Conservation (phyloP, 2,329 filamentous ascomycete species). For the Trichoderma atroviride region DNA sequence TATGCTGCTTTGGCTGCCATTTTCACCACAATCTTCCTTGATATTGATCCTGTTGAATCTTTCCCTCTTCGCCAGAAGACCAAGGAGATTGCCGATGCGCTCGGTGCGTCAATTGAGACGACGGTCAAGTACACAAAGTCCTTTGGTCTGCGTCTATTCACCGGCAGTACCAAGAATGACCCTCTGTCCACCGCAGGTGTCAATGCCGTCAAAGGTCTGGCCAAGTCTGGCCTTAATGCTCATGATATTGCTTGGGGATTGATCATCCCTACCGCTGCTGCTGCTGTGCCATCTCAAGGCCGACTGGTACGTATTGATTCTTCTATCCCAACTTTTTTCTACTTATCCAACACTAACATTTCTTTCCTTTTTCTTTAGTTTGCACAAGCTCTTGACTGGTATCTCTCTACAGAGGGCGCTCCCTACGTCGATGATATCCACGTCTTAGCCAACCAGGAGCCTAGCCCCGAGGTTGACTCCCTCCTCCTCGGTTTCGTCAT, state of each 20-base stretch:
- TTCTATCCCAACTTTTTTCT: background rate
- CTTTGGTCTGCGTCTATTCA: conserved; percentile 49
- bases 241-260: conserved; percentile 72
- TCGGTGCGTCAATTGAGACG: conserved; percentile 64
- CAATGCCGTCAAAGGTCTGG: conserved; percentile 64
- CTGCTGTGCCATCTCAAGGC: conserved; percentile 71
- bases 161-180: conserved; percentile 54
- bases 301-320: conserved; percentile 56
- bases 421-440: conserved; percentile 63
- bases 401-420: conserved; percentile 60
- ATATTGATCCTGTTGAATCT: conserved; percentile 66
- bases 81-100: conserved; percentile 57
- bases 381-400: conserved; percentile 73
- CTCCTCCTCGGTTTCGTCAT: conserved; percentile 69
- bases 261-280: conserved; percentile 67
- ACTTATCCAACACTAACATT: conserved; percentile 29
- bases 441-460: conserved; percentile 57
- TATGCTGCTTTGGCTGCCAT: conserved; percentile 67
- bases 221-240: conserved; percentile 63
- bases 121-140: conserved; percentile 63
- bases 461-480: conserved; percentile 61
- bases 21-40: conserved; percentile 66
- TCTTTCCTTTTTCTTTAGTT: conserved; percentile 49
- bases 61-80: conserved; percentile 65
- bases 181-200: conserved; percentile 65